Base-by-base conservation (phyloP, 2,329 filamentous ascomycete species). In the Colletotrichum spaethianum region DNA sequence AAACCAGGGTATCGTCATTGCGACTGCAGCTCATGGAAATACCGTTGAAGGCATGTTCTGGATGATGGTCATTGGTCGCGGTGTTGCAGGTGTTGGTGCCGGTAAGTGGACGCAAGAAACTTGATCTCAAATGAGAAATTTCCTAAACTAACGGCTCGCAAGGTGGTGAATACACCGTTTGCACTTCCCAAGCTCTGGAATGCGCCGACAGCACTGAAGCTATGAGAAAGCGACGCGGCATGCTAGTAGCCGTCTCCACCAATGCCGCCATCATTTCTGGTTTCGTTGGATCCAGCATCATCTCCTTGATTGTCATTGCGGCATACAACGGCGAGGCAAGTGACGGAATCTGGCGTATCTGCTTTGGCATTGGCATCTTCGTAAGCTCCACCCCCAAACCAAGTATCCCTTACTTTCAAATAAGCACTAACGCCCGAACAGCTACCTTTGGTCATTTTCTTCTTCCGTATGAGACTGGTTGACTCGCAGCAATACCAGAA, bases 391-490 rank as follows among this genome's bases (percentile, higher is more conserved):
- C 7, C n/a, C 11, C 9, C 23, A 26, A 23, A 23, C 11, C 26
- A 9, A 16, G 11, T 2, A 11, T 26, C 18, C 12, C 3, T 1
- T 7, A 20, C 1, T 1, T 5, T 2, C 26, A n/a, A n/a, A 3
- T 18, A 4, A 11, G 23, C 31, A 18, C 40, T 63, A 5, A 59
- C 52, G 18, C 20, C 1, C 3, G 0, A 1, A 7, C 4, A 72
- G 69, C 50, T 79, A 8, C 88, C 88, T 0, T 78, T 90, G 4
- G 82, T 83, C 1, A 82, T 90, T 20, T 86, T 89, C 62, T 88
- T 88, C 76, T 87, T 90, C 70, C 86, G 88, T 14, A 77, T 90
- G 44, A 86, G 82, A 53, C 84, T 86, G 75, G 78, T 85, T 63
- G 88, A 85, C 78, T 89, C 80, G 61, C 89, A 79, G 86, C 77